These are phyloP conservation scores for Fusarium sulawesiense DNA, from an alignment of 2,329 filamentous ascomycete species.

Conservation along the genomic window DNA sequence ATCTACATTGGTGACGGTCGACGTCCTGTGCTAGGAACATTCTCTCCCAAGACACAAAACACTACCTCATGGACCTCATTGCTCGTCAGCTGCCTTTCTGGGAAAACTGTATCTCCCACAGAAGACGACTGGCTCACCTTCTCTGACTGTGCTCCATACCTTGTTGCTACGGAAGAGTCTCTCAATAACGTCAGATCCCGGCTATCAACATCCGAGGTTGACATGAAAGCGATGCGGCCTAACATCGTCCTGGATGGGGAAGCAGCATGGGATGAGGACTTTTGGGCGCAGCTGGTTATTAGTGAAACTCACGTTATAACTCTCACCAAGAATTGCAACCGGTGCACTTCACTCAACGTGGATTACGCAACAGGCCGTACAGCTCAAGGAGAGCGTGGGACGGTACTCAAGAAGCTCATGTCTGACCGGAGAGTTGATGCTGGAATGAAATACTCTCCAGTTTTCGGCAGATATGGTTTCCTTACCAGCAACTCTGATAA, in stretches of 20 bases:
- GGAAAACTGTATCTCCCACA: constrained; percentile 7
- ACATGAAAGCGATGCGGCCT: constrained; percentile 77
- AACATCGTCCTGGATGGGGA: constrained; percentile 76
- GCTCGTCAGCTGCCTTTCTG: constrained; percentile 49
- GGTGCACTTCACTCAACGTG: constrained; percentile 77
- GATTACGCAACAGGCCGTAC: constrained; percentile 74
- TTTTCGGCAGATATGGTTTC: constrained; percentile 81
- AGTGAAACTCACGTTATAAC: constrained; percentile 55
- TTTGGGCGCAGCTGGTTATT: constrained; percentile 72
- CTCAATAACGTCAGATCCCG: constrained; percentile 72
- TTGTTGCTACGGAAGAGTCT: constrained; percentile 77
- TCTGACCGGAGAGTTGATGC: constrained; percentile 75
- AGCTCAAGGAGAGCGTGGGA: constrained; percentile 67
- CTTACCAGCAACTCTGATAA: constrained; percentile 50
- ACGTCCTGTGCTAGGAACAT: constrained; percentile 71
- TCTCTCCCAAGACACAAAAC: constrained; percentile 52
- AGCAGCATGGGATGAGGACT: constrained; percentile 75
- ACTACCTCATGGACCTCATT: constrained; percentile 52
- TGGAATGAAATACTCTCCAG: constrained; percentile 74
- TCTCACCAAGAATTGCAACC: constrained; percentile 75
- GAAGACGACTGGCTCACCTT: constrained; percentile 70
- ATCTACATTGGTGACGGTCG: constrained; percentile 72
- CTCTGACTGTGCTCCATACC: constrained; percentile 78
- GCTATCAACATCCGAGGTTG: constrained; percentile 64
- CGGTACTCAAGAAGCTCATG: constrained; percentile 76